Evolutionary conservation across 2,329 filamentous ascomycete species (phyloP).

Genomic region (Ophiobolus disseminans): DNA sequence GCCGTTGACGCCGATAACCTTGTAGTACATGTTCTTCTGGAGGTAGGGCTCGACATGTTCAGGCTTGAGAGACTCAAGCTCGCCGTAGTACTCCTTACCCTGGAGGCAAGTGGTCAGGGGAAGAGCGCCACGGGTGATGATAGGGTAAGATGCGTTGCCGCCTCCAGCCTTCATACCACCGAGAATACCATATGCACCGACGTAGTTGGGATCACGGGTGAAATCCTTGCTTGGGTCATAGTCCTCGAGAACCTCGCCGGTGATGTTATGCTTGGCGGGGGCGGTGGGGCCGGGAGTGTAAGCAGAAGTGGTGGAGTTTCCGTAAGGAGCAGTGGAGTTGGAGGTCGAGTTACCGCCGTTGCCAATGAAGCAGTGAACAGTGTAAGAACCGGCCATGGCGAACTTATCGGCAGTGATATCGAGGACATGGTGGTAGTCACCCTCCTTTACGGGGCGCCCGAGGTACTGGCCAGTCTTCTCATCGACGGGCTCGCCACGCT

Average conservation of each 20-base stretch:
- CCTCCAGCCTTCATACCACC: slow-evolving; percentile 34
- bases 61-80: slow-evolving; percentile 40
- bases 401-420: slow-evolving; percentile 44
- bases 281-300: slow-evolving; percentile 23
- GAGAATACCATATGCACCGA: slow-evolving; percentile 44
- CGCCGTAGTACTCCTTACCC: slow-evolving; percentile 38
- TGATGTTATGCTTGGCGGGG: slow-evolving; percentile 24
- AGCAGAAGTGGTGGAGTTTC: slow-evolving; percentile 22
- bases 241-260: slow-evolving; percentile 28
- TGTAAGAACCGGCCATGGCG: slow-evolving; percentile 46
- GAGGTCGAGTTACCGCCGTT: slow-evolving; percentile 33
- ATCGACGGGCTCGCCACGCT: slow-evolving; percentile 23
- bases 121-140: slow-evolving; percentile 42
- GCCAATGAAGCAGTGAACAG: slow-evolving; percentile 47
- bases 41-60: slow-evolving; percentile 45
- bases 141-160: slow-evolving; percentile 30
- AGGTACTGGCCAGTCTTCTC: slow-evolving; percentile 34
- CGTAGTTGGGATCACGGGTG: slow-evolving; percentile 40
- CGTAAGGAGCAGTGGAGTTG: slow-evolving; percentile 30
- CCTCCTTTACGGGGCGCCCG: slow-evolving; percentile 41
- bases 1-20: slow-evolving; percentile 40
- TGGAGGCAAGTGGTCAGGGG: slow-evolving; percentile 46
- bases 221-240: slow-evolving; percentile 36
- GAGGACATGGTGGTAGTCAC: slow-evolving; percentile 46
- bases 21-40: slow-evolving; percentile 45